Base-by-base conservation (phyloP, 2,329 filamentous ascomycete genomes). In the Furcasterigmium furcatum region DNA sequence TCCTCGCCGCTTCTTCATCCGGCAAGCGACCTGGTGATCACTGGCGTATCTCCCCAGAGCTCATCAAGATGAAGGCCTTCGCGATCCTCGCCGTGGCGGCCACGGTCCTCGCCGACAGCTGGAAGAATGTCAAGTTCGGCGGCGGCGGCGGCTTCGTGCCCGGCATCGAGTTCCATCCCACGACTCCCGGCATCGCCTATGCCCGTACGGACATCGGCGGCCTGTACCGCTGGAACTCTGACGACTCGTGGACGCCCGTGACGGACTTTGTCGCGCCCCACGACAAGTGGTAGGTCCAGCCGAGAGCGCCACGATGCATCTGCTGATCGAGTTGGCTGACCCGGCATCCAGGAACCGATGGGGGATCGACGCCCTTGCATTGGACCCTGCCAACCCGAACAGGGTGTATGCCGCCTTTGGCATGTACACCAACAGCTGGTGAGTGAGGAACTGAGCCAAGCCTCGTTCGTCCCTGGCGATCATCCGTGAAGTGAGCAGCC, bases 341-440 rank as follows among this genome's bases (percentile, higher is more conserved):
- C 21, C 21, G 24, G 4, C 2, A 3, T n/a, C 7, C 44, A 76
- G 73, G 74, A 67, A 73, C 51, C 67, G 73, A 45, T 82, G 78
- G 77, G 79, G 78, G 6, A 62, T 80, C 12, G 78, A 82, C 52
- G 76, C 77, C 1, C 48, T 83, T 9, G 79, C 77, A 2, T 64
- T 80, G 1, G 79, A 82, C 47, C 73, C 78, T 1, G 65, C 74
- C 21, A 67, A 82, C 42, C 59, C 74, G 4, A 63, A 72, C 46
- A 71, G 73, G 43, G 65, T 82, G 1, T 80, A 77, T 51, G 67
- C 76, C 2, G 77, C 77, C 1, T 68, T 74, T 1, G 77, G 79
- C 46, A 70, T 77, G 66, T 82, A 82, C 57, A 82, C 77, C n/a
- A 82, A 76, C 55, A 64, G 63, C 50, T 82, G 77, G 76, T 66